These are phyloP conservation scores for Xylaria sp. DNA, from an alignment of 2,329 filamentous ascomycete genomes.

Conservation along the genomic window DNA sequence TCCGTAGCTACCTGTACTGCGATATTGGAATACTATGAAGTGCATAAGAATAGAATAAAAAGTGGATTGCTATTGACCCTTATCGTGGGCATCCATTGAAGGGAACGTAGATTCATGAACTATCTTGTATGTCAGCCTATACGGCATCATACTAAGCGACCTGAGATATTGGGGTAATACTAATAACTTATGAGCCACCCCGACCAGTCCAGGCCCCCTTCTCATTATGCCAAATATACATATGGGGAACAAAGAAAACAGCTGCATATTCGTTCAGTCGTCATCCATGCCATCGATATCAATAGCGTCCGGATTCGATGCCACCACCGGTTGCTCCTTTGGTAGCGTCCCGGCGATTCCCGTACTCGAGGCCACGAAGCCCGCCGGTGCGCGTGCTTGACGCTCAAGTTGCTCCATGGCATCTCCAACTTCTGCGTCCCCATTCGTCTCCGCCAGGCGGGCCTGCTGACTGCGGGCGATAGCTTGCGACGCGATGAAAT, in stretches of 20 bases:
- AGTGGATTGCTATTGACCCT: constrained; percentile 12
- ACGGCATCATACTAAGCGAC: constrained; percentile 19
- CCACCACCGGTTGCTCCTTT: constrained; percentile 55
- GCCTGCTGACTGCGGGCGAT: constrained; percentile 80
- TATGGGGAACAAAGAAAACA: constrained; percentile 21
- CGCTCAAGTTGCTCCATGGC: constrained; percentile 91
- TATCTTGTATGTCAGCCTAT: constrained; percentile 17
- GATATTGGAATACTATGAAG: neutral
- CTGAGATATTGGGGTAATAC: constrained; percentile 31
- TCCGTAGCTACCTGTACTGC: neutral
- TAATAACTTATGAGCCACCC: constrained; percentile 26
- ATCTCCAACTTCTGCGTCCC: constrained; percentile 69
- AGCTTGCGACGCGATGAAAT: constrained; percentile 96
- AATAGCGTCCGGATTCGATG: constrained; percentile 86
- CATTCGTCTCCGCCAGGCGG: constrained; percentile 55
- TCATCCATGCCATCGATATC: constrained; percentile 80
- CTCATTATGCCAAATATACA: constrained; percentile 41
- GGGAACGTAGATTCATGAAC: constrained; percentile 10
- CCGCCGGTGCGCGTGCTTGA: constrained; percentile 86
- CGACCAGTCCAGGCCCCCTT: constrained; percentile 24
- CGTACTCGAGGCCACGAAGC: constrained; percentile 89
- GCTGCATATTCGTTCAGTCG: constrained; percentile 47
- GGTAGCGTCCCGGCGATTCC: constrained; percentile 72
- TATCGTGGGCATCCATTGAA: constrained; percentile 5
- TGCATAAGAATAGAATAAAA: neutral